Conservation (phyloP, 768 basidiomycete genomes). For the Collybia mongolica region DNA sequence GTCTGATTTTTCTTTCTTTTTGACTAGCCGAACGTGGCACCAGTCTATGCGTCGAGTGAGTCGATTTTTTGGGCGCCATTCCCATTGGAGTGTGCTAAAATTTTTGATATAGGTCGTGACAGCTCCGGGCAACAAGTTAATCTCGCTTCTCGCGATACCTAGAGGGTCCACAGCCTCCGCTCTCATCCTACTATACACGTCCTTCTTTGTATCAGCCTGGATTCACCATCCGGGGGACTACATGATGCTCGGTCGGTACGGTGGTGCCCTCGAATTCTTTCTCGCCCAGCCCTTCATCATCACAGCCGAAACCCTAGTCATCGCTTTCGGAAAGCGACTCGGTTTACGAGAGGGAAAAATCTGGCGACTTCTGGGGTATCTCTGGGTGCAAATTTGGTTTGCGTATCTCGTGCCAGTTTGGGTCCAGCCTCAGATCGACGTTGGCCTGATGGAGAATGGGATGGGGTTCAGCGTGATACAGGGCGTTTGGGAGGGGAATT, state of each 20-base stretch:
- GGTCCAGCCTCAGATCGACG: constrained; percentile 7
- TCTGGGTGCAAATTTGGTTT: constrained; percentile 25
- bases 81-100: background rate
- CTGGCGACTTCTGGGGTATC: constrained; percentile 21
- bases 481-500: constrained; percentile 12
- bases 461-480: constrained; percentile 11
- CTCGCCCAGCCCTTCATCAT: constrained; percentile 31
- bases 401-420: constrained; percentile 23
- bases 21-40: constrained; percentile 21
- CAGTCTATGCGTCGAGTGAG: constrained; percentile 21
- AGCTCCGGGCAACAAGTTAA: constrained; percentile 9
- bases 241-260: constrained; percentile 24
- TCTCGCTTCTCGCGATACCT: constrained; percentile 3
- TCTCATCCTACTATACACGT: constrained; percentile 17
- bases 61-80: background rate
- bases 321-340: constrained; percentile 9
- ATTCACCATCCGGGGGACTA: constrained; percentile 31
- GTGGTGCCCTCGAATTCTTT: constrained; percentile 30
- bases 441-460: constrained; percentile 12
- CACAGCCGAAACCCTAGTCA: constrained; percentile 20
- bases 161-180: constrained; percentile 8
- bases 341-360: constrained; percentile 2
- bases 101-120: constrained; percentile 1
- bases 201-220: constrained; percentile 30
- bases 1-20: background rate